These are phyloP conservation scores for Umbelopsis sp. DNA, from an alignment of 192 early-diverging fungal genomes.

Conservation along the genomic window DNA sequence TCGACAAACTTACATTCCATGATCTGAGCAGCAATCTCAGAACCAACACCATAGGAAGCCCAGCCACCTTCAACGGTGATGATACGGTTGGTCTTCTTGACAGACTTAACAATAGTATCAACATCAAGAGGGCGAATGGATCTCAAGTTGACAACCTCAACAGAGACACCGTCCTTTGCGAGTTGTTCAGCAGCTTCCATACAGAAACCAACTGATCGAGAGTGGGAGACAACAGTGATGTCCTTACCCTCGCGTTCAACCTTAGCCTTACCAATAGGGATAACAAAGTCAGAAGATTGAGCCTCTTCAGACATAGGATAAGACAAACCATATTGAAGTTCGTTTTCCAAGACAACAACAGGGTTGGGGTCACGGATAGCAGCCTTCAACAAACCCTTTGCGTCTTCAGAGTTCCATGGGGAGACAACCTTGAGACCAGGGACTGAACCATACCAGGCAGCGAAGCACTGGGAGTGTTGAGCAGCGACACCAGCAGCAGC, in stretches of 20 bases:
- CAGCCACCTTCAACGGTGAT: conserved; percentile 96
- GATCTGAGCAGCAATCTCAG: conserved; percentile 93
- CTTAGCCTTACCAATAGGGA: conserved; percentile 94
- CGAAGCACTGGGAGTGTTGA: conserved; percentile 98
- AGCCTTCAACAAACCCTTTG: conserved; percentile 97
- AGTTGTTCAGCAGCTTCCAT: conserved; percentile 88
- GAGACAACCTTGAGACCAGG: conserved; percentile 97
- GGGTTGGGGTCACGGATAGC: conserved; percentile 98
- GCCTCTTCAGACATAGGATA: conserved; percentile 85
- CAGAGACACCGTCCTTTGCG: conserved; percentile 75
- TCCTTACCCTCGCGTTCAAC: conserved; percentile 80
- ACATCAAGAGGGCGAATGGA: conserved; percentile 96
- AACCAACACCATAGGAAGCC: conserved; percentile 92
- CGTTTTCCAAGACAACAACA: conserved; percentile 95
- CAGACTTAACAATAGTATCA: conserved; percentile 84
- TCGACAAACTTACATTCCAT: conserved; percentile 67
- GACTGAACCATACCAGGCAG: conserved; percentile 97
- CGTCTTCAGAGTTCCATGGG: conserved; percentile 95
- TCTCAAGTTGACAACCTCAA: conserved; percentile 96
- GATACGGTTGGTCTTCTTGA: conserved; percentile 98
- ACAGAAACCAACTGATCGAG: conserved; percentile 81
- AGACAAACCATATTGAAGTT: conserved; percentile 93
- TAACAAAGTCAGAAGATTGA: conserved; percentile 47
- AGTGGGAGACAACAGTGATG: conserved; percentile 94
- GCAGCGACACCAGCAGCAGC: conserved; percentile 96